Evolutionary conservation across 345 rosid species (phyloP).

Genomic region (Dipteronia sinensis): DNA sequence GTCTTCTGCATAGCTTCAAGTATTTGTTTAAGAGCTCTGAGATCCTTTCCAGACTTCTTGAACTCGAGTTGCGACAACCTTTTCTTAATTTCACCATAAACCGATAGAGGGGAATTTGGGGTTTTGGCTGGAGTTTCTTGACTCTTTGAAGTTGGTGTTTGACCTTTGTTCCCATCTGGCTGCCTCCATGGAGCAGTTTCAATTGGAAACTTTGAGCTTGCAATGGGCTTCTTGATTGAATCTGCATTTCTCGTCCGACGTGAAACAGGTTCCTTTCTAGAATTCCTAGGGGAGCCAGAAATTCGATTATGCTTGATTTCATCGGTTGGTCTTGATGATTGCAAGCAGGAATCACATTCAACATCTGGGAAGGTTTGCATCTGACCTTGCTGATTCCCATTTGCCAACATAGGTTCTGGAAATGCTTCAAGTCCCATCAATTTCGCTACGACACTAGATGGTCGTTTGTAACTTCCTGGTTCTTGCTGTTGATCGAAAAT

Average conservation of each 20-base stretch:
- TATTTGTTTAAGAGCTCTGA: constrained; percentile 81
- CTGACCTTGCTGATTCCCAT: constrained; percentile 23
- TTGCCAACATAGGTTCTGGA: constrained; percentile 39
- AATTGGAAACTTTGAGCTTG: constrained; percentile 52
- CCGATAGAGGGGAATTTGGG: constrained; percentile 41
- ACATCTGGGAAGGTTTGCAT: constrained; percentile 23
- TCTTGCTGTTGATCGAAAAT: constrained; percentile 44
- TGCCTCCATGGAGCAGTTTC: constrained; percentile 77
- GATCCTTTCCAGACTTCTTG: constrained; percentile 78
- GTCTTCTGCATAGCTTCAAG: constrained; percentile 84
- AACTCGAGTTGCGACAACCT: constrained; percentile 74
- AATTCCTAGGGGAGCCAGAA: constrained; percentile 53
- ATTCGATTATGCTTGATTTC: constrained; percentile 38
- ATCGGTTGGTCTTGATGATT: constrained; percentile 33
- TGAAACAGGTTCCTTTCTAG: constrained; percentile 43
- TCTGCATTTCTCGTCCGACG: constrained; percentile 42
- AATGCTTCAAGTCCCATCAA: constrained; percentile 84
- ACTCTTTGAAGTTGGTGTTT: constrained; percentile 34
- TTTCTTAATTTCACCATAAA: constrained; percentile 83
- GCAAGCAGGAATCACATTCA: constrained; percentile 29
- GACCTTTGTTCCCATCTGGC: constrained; percentile 53
- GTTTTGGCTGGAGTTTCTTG: constrained; percentile 32
- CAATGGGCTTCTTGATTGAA: constrained; percentile 41
- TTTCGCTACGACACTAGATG: constrained; percentile 78
- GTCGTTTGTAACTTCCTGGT: constrained; percentile 52